phyloP scores from a whole-genome alignment of 2,329 filamentous ascomycete species.

The Claviceps sp. region DNA sequence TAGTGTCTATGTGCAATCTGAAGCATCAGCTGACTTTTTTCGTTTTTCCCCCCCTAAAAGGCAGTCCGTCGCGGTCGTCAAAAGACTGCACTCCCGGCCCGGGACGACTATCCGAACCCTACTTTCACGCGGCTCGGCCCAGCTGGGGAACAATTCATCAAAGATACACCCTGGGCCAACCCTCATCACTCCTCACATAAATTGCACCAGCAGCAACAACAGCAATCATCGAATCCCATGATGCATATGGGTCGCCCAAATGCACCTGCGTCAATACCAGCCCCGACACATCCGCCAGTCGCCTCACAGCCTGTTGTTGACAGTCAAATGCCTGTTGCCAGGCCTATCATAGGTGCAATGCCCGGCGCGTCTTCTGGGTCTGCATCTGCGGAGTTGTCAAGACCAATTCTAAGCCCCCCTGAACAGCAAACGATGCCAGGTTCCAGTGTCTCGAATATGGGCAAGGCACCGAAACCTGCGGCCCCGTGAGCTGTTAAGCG shows the following conservation, averaged over 20 bases:
- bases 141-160: slow-evolving; percentile 75
- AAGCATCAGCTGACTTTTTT: slow-evolving; percentile 9
- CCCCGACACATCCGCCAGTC: slow-evolving; percentile 5
- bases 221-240: slow-evolving; percentile 18
- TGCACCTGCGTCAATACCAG: not conserved
- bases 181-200: slow-evolving; percentile 66
- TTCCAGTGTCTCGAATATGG: slow-evolving; percentile 16
- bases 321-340: slow-evolving; percentile 11
- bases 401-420: slow-evolving; percentile 20
- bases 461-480: slow-evolving; percentile 22
- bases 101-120: slow-evolving; percentile 34
- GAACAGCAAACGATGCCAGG: slow-evolving; percentile 22
- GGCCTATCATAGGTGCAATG: slow-evolving; percentile 14
- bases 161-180: slow-evolving; percentile 87
- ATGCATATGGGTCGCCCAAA: slow-evolving; percentile 7
- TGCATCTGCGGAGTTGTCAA: slow-evolving; percentile 31
- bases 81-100: slow-evolving; percentile 26
- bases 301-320: slow-evolving; percentile 15
- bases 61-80: slow-evolving; percentile 21
- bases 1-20: not conserved
- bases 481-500: slow-evolving; percentile 15
- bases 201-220: slow-evolving; percentile 16
- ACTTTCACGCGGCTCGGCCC: slow-evolving; percentile 41
- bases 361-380: slow-evolving; percentile 14
- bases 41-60: slow-evolving; percentile 11